These are phyloP conservation scores for Coemansia erecta DNA, from an alignment of 192 early-diverging fungal species.

Conservation along the genomic window DNA sequence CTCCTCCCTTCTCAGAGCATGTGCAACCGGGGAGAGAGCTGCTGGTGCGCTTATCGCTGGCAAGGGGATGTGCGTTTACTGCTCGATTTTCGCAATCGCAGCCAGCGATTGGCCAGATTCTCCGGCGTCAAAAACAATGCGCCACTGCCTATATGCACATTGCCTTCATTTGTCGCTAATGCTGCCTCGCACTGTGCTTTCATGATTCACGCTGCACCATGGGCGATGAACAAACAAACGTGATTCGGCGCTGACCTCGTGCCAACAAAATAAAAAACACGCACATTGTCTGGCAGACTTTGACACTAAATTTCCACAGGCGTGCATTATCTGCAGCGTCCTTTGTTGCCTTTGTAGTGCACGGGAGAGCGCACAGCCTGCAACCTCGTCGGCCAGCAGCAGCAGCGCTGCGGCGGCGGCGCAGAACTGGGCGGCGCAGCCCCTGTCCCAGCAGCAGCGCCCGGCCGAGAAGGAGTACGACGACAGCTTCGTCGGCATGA, in stretches of 20 bases:
- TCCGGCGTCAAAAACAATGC: constrained; percentile 7
- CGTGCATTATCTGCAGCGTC: not conserved
- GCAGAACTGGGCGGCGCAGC: constrained; percentile 22
- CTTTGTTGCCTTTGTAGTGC: constrained; percentile 16
- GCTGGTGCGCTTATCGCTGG: not conserved
- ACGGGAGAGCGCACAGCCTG: constrained; percentile 32
- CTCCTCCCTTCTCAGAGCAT: not conserved
- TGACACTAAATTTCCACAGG: not conserved
- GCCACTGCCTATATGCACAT: constrained; percentile 6
- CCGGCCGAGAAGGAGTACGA: constrained; percentile 59
- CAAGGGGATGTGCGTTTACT: constrained; percentile 1
- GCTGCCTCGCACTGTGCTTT: not conserved
- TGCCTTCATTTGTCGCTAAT: constrained; percentile 6
- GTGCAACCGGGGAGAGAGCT: too few species aligned
- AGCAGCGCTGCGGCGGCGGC: constrained; percentile 13
- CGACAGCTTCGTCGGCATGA: constrained; percentile 89
- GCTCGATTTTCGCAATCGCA: not conserved
- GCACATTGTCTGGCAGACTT: not conserved
- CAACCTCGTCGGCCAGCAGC: constrained; percentile 11
- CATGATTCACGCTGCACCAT: not conserved
- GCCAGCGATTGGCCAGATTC: not conserved
- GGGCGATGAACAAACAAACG: not conserved
- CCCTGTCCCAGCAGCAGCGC: constrained; percentile 12
- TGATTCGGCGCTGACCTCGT: too few species aligned
- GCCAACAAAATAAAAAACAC: too few species aligned